These are phyloP conservation scores for Magnolia sinica DNA, from an alignment of 164 flowering plant genomes.

Conservation along the genomic window DNA sequence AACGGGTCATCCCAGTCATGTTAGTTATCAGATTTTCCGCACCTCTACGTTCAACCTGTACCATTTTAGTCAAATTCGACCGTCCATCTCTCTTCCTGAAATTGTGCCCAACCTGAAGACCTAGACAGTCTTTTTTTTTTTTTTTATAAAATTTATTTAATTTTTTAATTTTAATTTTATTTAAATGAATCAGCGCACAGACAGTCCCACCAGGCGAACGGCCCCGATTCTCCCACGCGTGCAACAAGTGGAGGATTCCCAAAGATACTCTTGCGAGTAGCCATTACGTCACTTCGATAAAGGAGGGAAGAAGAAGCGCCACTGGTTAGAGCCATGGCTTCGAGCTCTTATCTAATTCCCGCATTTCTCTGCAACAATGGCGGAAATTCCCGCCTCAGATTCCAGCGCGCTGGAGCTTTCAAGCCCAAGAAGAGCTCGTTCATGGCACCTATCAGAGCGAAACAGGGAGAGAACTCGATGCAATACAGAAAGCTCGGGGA, in stretches of 20 bases:
- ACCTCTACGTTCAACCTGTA: too few species aligned
- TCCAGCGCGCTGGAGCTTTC: constrained; percentile 1
- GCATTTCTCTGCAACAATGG: constrained; percentile 16
- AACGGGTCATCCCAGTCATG: too few species aligned
- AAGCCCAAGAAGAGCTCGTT: neutral
- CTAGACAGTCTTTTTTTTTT: too few species aligned
- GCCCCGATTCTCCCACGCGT: neutral
- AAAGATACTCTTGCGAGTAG: neutral
- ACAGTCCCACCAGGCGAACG: neutral
- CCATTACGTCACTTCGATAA: neutral
- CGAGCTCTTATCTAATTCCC: constrained; percentile 2
- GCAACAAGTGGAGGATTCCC: neutral
- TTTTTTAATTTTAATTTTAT: too few species aligned
- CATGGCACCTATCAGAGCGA: constrained; percentile 25
- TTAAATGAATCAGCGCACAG: too few species aligned
- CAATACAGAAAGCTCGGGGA: constrained; percentile 79
- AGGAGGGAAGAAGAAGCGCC: neutral
- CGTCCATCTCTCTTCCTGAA: too few species aligned
- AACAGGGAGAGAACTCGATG: constrained; percentile 33
- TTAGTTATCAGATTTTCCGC: too few species aligned
- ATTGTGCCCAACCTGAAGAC: too few species aligned
- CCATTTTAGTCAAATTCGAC: too few species aligned
- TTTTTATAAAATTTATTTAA: too few species aligned
- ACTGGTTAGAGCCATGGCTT: constrained; percentile 16
- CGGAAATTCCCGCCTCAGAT: constrained; percentile 16